Evolutionary conservation across 371 early-diverging fungal species (phyloP).

Genomic region (Haplosporangium sp.): DNA sequence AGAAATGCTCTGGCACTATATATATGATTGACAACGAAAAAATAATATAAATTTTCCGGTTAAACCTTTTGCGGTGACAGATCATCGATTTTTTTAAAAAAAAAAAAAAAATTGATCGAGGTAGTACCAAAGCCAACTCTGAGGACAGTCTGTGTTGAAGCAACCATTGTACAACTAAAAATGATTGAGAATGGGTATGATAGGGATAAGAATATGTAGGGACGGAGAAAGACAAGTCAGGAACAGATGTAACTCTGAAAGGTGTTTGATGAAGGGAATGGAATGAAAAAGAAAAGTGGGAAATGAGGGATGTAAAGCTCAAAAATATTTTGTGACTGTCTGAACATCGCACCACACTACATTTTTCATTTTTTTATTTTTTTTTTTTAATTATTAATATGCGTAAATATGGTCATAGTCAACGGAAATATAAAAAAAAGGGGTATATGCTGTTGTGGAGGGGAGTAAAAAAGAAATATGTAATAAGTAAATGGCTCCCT

Average conservation of each 20-base stretch:
- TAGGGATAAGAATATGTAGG: not conserved
- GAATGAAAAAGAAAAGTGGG: not conserved
- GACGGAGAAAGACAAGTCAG: constrained; percentile 4
- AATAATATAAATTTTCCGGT: not conserved
- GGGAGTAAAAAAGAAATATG: no score
- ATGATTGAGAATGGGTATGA: not conserved
- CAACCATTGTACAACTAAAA: constrained; percentile 14
- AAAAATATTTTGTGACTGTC: no score
- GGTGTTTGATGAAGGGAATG: not conserved
- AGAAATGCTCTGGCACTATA: constrained; percentile 90
- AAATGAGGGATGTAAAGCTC: no score
- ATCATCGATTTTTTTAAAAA: not conserved
- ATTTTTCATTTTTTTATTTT: no score
- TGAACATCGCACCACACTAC: no score
- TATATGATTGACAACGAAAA: no score
- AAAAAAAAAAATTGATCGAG: not conserved
- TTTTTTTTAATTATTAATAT: no score
- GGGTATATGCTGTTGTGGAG: not conserved
- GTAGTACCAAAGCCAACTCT: constrained; percentile 47
- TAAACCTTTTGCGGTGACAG: not conserved
- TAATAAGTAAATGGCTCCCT: no score
- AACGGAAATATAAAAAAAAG: not conserved
- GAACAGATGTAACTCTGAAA: constrained; percentile 1
- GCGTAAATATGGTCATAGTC: not conserved
- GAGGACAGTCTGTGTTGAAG: constrained; percentile 42